Evolutionary conservation across 164 flowering plant species (phyloP).

Genomic region (grape (Vitis vinifera)): ASM3070453v1 NC_081811.1:3374001-3374500

Average conservation of each 20-base stretch:
- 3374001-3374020: too few species aligned
- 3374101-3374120: too few species aligned
- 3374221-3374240: constrained; percentile 28
- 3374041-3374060: too few species aligned
- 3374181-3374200: constrained; percentile 57
- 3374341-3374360: too few species aligned
- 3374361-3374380: too few species aligned
- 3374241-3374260: constrained; percentile 79
- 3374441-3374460: neutral
- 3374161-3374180: constrained; percentile 44
- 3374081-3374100: too few species aligned
- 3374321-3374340: neutral
- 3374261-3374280: constrained; percentile 80
- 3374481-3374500: neutral
- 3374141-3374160: neutral
- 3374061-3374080: too few species aligned
- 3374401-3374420: neutral
- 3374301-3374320: constrained; percentile 50
- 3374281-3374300: constrained; percentile 88
- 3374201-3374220: constrained; percentile 68
- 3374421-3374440: neutral
- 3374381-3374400: too few species aligned
- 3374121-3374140: neutral
- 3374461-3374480: neutral
- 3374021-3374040: too few species aligned